A percentile compares a stretch with the other conserved stretches of the same genome.
These are phyloP conservation scores for Penicillium sp. DNA, from an alignment of 2,329 filamentous ascomycete genomes.

Conservation along the genomic window DNA sequence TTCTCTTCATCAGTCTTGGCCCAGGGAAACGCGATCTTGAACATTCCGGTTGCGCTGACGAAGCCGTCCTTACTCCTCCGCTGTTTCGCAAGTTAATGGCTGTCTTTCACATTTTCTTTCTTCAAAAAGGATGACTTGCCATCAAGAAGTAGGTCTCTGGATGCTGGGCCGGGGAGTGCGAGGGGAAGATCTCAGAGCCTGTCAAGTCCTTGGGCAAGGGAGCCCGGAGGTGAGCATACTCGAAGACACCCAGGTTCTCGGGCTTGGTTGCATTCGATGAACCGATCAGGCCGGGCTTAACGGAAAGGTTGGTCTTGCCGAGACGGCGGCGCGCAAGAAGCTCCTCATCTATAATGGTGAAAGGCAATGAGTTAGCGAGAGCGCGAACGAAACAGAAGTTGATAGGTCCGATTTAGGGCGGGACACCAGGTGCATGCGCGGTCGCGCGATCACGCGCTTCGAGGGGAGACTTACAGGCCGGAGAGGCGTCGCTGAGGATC, in stretches of 20 bases:
- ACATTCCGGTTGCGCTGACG: conserved; percentile 67
- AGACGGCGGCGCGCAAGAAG: conserved; percentile 82
- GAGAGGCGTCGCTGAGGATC: conserved; percentile 43
- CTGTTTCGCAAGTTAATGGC: conserved; percentile 32
- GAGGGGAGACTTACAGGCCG: conserved; percentile 42
- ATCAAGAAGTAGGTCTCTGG: conserved; percentile 97
- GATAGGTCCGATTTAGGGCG: conserved; percentile 3
- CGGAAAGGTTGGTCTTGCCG: conserved; percentile 85
- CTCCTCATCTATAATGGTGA: conserved; percentile 57
- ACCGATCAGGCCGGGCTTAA: conserved; percentile 73
- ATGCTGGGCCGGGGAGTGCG: conserved; percentile 56
- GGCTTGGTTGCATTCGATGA: conserved; percentile 69
- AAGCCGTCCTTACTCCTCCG: conserved; percentile 65
- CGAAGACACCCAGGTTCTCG: conserved; percentile 76
- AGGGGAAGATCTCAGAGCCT: conserved; percentile 86
- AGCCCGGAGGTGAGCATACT: conserved; percentile 92
- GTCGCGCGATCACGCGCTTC: conserved; percentile 18
- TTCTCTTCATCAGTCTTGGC: conserved; percentile 59
- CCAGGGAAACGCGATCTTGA: conserved; percentile 67
- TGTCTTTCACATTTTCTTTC: neutral
- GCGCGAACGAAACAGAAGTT: conserved; percentile 2
- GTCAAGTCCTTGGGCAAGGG: conserved; percentile 87
- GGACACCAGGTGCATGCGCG: conserved; percentile 5
- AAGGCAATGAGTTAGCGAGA: conserved; percentile 14
- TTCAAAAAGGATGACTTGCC: conserved; percentile 46